These are phyloP conservation scores for Cladorrhinum sp. DNA, from an alignment of 2,329 filamentous ascomycete genomes.

Conservation along the genomic window DNA sequence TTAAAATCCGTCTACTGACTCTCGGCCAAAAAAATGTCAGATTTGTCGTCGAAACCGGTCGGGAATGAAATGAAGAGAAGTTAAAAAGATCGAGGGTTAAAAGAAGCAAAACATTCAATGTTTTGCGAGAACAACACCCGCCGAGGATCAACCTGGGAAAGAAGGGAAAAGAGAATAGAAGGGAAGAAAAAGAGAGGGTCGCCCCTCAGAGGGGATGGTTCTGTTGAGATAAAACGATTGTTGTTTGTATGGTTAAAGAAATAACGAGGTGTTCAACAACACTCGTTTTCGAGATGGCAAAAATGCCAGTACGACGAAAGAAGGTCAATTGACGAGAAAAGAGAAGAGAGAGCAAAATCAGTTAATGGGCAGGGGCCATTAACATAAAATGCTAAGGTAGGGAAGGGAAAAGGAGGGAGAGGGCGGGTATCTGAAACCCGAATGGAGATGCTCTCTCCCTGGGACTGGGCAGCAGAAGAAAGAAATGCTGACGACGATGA, in stretches of 20 bases:
- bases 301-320: neutral
- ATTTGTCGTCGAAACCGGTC: conserved; percentile 23
- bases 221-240: neutral
- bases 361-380: conserved; percentile 13
- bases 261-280: conserved; percentile 15
- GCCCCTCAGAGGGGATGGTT: conserved; percentile 21
- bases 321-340: conserved; percentile 1
- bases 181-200: conserved; percentile 26
- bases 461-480: neutral
- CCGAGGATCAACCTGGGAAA: conserved; percentile 59
- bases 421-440: conserved; percentile 31
- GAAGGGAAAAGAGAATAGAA: conserved; percentile 36
- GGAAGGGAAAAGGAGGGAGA: conserved; percentile 9
- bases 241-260: neutral
- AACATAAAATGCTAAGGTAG: conserved; percentile 5
- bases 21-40: neutral
- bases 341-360: conserved; percentile 5
- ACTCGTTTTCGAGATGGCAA: conserved; percentile 10
- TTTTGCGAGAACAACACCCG: conserved; percentile 34
- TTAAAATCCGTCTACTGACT: neutral
- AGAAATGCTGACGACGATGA: neutral
- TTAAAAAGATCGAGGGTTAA: conserved; percentile 21
- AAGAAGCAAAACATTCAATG: conserved; percentile 28
- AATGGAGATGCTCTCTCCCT: conserved; percentile 13
- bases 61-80: conserved; percentile 15